These are phyloP conservation scores for Microsporum canis DNA, from an alignment of 2,329 filamentous ascomycete species.

Conservation along the genomic window DNA sequence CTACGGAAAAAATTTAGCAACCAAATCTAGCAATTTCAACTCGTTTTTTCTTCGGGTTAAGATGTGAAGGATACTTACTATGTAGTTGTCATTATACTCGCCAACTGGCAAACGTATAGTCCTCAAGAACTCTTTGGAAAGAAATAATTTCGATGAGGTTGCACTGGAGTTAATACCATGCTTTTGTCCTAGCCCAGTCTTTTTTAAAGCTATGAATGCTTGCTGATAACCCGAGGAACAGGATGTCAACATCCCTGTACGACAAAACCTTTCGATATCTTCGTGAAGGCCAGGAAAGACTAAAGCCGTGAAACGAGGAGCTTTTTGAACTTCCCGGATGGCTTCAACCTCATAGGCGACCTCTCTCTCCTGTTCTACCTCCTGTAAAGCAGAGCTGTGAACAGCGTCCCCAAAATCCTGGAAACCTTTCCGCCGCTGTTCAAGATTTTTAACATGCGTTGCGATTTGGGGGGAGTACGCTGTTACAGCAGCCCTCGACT, in stretches of 20 bases:
- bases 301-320: slow-evolving; percentile 30
- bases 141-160: slow-evolving; percentile 8
- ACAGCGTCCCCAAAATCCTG: slow-evolving; percentile 37
- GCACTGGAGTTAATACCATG: slow-evolving; percentile 20
- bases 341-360: slow-evolving; percentile 48
- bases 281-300: slow-evolving; percentile 38
- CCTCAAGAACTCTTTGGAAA: slow-evolving; percentile 12
- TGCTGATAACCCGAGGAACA: slow-evolving; percentile 30
- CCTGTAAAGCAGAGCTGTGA: slow-evolving; percentile 44
- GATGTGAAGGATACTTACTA: slow-evolving; percentile 5
- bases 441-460: slow-evolving; percentile 27
- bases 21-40: not conserved
- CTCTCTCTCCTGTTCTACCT: slow-evolving; percentile 49
- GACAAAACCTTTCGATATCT: slow-evolving; percentile 38
- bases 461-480: slow-evolving; percentile 18
- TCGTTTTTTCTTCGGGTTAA: not conserved
- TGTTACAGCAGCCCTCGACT: slow-evolving; percentile 16
- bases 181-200: slow-evolving; percentile 30
- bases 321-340: slow-evolving; percentile 45
- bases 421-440: slow-evolving; percentile 24
- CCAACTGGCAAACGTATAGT: slow-evolving; percentile 7
- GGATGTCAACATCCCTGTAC: slow-evolving; percentile 33
- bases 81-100: slow-evolving; percentile 9
- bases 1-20: slow-evolving; percentile 20
- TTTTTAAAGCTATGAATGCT: slow-evolving; percentile 34